These are phyloP conservation scores for Termitomyces heimii DNA, from an alignment of 768 basidiomycete genomes.

Conservation along the genomic window DNA sequence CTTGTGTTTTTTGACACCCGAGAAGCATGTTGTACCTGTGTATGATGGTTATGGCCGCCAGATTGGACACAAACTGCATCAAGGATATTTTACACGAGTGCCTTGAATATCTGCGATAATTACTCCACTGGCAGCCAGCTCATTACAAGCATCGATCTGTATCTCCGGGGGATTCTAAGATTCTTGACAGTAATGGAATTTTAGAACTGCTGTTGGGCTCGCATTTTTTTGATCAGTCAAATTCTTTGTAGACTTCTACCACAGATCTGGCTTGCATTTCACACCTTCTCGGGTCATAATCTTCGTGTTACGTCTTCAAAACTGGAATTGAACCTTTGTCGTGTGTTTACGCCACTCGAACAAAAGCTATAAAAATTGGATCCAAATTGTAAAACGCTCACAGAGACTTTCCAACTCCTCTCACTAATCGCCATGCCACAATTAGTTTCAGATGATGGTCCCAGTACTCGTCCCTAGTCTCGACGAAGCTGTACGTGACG, in stretches of 20 bases:
- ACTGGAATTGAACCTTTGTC: background rate
- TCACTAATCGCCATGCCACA: background rate
- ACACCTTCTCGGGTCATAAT: background rate
- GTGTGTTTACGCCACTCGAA: background rate
- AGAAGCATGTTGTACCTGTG: background rate
- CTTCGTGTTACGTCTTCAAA: background rate
- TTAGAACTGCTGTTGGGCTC: background rate
- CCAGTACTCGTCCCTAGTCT: background rate
- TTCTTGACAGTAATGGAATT: background rate
- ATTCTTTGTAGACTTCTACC: background rate
- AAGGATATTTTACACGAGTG: too few relatives aligned
- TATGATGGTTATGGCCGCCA: background rate
- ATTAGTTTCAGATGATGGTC: background rate
- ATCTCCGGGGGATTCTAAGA: background rate
- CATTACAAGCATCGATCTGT: background rate
- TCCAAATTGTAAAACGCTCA: background rate
- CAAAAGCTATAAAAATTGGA: background rate
- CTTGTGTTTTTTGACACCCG: too few relatives aligned
- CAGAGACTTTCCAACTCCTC: background rate
- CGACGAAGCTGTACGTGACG: background rate
- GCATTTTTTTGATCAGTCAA: background rate
- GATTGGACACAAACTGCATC: background rate
- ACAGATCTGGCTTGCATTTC: background rate
- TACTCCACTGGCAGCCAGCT: background rate
- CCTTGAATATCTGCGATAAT: background rate